phyloP scores from a whole-genome alignment of 1,139 yeast genomes.

The Pichia sp. region DNA sequence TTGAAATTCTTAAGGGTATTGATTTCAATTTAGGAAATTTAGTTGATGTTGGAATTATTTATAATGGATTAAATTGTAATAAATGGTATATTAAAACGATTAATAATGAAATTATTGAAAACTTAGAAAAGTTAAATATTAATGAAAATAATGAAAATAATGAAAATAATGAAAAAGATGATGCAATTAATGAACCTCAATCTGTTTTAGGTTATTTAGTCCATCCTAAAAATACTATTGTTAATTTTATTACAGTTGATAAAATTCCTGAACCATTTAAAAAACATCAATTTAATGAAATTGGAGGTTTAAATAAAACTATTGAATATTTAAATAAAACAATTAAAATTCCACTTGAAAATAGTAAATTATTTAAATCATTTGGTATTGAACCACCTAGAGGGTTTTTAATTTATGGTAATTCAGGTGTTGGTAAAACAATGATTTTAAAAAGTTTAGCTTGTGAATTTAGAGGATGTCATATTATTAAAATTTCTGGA shows the following conservation, averaged over 20 bases:
- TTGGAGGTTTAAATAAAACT: conserved; percentile 76
- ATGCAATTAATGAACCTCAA: too few relatives aligned
- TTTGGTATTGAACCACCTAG: conserved; percentile 91
- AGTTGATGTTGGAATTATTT: conserved; percentile 25
- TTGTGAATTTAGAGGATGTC: conserved; percentile 46
- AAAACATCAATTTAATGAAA: conserved; percentile 24
- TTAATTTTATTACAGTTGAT: conserved; percentile 35
- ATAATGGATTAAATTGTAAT: conserved; percentile 17
- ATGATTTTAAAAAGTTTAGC: conserved; percentile 82
- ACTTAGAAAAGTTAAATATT: too few relatives aligned
- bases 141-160: too few relatives aligned
- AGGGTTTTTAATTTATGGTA: conserved; percentile 87
- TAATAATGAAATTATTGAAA: conserved; percentile 22
- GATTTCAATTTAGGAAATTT: conserved; percentile 20
- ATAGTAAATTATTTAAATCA: conserved; percentile 68
- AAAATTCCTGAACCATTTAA: conserved; percentile 35
- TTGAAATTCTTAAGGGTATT: conserved; percentile 3
- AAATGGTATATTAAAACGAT: conserved; percentile 23
- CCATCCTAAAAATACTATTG: conserved; percentile 24
- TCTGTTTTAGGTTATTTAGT: conserved; percentile 9
- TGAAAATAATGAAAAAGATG: too few relatives aligned
- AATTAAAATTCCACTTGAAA: conserved; percentile 72
- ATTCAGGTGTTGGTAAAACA: conserved; percentile 97
- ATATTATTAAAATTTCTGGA: conserved; percentile 78
- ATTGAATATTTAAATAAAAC: conserved; percentile 57